Conservation (phyloP, 2,329 filamentous ascomycete genomes). For the Chrysoporthe austroafricana region DNA sequence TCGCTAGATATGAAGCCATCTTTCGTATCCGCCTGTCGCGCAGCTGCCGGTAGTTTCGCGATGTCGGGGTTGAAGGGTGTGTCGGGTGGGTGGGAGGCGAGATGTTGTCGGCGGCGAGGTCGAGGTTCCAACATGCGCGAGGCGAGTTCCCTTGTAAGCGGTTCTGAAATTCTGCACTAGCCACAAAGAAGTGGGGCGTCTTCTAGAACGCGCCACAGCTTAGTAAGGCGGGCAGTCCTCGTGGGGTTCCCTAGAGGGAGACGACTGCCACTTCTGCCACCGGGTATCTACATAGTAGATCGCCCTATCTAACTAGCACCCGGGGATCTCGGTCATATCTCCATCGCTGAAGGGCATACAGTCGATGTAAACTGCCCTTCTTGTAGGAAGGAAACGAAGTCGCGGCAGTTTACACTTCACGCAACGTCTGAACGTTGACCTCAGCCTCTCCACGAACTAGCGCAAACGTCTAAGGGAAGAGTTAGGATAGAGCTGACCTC, state of each 20-base stretch:
- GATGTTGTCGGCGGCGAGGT: neutral
- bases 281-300: too few relatives aligned
- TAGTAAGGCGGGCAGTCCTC: neutral
- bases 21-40: constrained; percentile 28
- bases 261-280: neutral
- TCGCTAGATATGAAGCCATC: constrained; percentile 98
- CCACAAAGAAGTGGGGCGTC: constrained; percentile 3
- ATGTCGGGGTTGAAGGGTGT: neutral
- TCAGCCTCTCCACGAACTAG: too few relatives aligned
- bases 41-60: neutral
- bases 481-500: neutral
- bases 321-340: neutral
- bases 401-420: neutral
- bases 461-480: neutral
- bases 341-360: too few relatives aligned
- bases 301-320: neutral
- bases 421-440: neutral
- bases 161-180: constrained; percentile 10
- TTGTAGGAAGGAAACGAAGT: neutral
- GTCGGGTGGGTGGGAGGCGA: too few relatives aligned
- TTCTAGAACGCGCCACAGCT: constrained; percentile 19
- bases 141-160: neutral
- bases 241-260: neutral
- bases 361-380: neutral
- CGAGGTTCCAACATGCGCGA: neutral